Conservation (phyloP, 2,329 filamentous ascomycete species). For the Aspergillus quadricinctus region DNA sequence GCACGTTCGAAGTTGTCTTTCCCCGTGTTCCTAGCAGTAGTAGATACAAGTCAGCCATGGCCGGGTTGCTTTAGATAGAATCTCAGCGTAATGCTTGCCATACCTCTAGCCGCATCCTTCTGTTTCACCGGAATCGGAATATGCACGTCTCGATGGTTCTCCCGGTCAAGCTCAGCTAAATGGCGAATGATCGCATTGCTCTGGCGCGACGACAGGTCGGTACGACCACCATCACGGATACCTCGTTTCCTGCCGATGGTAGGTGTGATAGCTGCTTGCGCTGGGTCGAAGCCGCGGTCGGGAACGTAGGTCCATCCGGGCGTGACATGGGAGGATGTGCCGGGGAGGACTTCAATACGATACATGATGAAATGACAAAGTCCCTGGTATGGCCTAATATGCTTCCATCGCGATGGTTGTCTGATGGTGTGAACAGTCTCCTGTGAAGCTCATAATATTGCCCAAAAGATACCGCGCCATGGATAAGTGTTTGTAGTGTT, state of each 20-base stretch:
- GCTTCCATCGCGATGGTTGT: background rate
- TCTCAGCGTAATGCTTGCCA: background rate
- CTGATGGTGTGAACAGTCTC: background rate
- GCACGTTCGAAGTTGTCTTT: conserved; percentile 45
- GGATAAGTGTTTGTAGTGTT: conserved; percentile 17
- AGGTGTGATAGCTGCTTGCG: conserved; percentile 51
- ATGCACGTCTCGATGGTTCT: conserved; percentile 68
- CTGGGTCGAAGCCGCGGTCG: conserved; percentile 60
- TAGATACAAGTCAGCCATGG: background rate
- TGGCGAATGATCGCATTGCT: conserved; percentile 77
- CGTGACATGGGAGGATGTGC: conserved; percentile 62
- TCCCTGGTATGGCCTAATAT: background rate
- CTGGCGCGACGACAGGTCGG: conserved; percentile 74
- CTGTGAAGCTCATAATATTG: background rate
- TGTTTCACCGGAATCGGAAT: conserved; percentile 63
- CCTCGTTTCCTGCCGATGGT: conserved; percentile 64
- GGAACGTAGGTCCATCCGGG: conserved; percentile 93
- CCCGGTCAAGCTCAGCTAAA: conserved; percentile 75
- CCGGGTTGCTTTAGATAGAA: background rate
- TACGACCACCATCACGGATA: conserved; percentile 53
- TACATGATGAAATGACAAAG: conserved; percentile 46
- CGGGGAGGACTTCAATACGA: conserved; percentile 78
- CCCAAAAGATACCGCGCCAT: background rate
- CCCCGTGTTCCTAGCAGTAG: conserved; percentile 27
- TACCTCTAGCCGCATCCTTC: conserved; percentile 41